These are phyloP conservation scores for Cutaneotrichosporon arboriforme DNA, from an alignment of 1,284 basidiomycete species.

Conservation along the genomic window DNA sequence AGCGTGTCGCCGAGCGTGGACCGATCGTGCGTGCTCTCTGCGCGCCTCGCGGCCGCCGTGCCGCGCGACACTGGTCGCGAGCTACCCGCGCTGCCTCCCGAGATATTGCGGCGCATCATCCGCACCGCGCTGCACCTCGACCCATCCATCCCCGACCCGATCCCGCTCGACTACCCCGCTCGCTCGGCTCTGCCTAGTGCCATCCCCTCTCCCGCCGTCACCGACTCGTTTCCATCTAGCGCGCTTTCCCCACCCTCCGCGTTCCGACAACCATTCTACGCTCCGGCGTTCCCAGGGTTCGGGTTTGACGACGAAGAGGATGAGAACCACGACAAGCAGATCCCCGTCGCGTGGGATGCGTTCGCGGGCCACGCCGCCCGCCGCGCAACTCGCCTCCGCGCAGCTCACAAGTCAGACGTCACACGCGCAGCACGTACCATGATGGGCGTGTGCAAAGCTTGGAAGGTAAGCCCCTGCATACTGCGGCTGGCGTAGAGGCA, in stretches of 20 bases:
- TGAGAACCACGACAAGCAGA: background rate
- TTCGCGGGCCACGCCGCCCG: slow-evolving; percentile 23
- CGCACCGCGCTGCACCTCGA: slow-evolving; percentile 24
- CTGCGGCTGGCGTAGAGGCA: background rate
- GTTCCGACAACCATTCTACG: background rate
- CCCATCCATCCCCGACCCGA: slow-evolving; percentile 8
- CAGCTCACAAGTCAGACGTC: slow-evolving; percentile 1
- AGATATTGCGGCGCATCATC: slow-evolving; percentile 32
- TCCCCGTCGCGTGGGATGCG: slow-evolving; percentile 23
- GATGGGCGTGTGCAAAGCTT: slow-evolving; percentile 62
- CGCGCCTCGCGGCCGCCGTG: slow-evolving; percentile 5
- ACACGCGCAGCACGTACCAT: slow-evolving; percentile 38
- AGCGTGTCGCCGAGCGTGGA: background rate
- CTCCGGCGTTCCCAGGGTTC: background rate
- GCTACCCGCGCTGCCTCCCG: slow-evolving; percentile 13
- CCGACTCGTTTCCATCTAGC: background rate
- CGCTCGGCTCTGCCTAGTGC: background rate
- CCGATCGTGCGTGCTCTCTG: slow-evolving; percentile 5
- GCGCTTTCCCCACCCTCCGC: background rate
- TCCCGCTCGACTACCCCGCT: background rate
- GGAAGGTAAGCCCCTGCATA: slow-evolving; percentile 56
- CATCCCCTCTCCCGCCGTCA: background rate
- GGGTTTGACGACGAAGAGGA: background rate
- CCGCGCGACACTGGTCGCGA: background rate
- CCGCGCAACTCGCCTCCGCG: slow-evolving; percentile 3